Evolutionary conservation across 768 basidiomycete species (phyloP), one percentile per base, ranked within the genome.

Genomic region (Pilatotrama ljubarskyi): DNA sequence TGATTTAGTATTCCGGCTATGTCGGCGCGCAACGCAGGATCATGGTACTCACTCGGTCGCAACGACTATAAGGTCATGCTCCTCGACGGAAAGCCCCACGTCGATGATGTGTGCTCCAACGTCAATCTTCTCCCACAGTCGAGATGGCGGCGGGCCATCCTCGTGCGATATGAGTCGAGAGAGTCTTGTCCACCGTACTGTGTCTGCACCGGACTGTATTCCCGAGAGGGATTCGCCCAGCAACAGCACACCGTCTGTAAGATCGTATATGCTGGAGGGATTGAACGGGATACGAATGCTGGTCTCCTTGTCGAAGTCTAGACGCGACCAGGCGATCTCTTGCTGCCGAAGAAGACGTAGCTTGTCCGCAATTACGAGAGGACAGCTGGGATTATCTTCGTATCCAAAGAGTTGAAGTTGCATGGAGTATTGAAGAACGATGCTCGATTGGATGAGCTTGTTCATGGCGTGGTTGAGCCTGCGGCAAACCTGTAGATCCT

Each of bases 191-290:
- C 61, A 63, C 4, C 61, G 61, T 11, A 63, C 43, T 1, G 26
- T 55, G 40, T 63, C 61, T 14, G 61, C 55, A 5, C 61, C 61
- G 14, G 56, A 48, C 25, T 63, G 56, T 5, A 44, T 26, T 11
- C 56, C 56, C 10, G 51, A 54, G 14, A 37, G 18, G 3, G 65
- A 58, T 49, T 67, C 64, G 14, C 69, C 69, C 22, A 70, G 60
- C 17, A 70, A 46, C 24, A 69, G 64, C 5, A 70, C 41, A 6
- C 67, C 69, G 37, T 60, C 62, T 29, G 67, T 66, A 37, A 70
- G 62, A 47, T 70, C 69, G 38, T 70, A 70, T 47, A 70, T 70
- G 25, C 65, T 58, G 15, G 65, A 64, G 0, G 69, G 65, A 29
- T 51, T 55, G 54, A 65, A 66, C 3, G 51, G 41, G 5, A 67